Evolutionary conservation across 306 rosid species (phyloP), one percentile per base, ranked within the genome.

Genomic region (Vicia faba): DNA sequence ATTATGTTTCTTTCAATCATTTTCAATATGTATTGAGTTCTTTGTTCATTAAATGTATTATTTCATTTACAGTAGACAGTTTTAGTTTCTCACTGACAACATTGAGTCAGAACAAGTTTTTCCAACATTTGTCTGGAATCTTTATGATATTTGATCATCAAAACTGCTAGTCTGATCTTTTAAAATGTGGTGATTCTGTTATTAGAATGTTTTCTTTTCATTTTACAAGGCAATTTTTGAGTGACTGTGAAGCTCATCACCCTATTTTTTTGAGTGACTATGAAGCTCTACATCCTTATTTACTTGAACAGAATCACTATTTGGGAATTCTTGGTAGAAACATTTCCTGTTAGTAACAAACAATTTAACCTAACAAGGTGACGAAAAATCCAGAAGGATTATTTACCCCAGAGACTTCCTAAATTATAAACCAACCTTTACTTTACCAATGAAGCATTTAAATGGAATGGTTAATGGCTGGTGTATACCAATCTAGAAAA

Each of bases 21-120:
- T 33, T 46, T 51, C 14, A 41, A 41, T 70, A n/a, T 79, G 51
- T 40, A 41, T 66, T 7, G 13, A 72, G 12, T 53, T 69, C 61
- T 15, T 73, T 75, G 35, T 53, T 49, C 39, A 25, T 66, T 41
- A 67, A 11, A 18, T 70, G n/a, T 38, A 44, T 44, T 38, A 44
- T 44, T 59, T 64, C 43, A 65, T 53, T 49, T 44, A 7, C 46
- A 16, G 61, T 72, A 39, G 35, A 28, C 65, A n/a, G 53, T 31
- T 4, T 51, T 11, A 13, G 56, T 46, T 41, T 39, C 33, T 69
- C 61, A 61, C 26, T 3, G 8, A 35, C 19, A 25, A 4, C 65
- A 41, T 31, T 70, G 68, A 26, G 49, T 65, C 31, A 26, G 15
- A 18, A 40, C 23, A 18, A 8, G 8, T 19, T 26, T 46, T 46